Base-by-base conservation (phyloP, 306 rosid species). In the Pyrus pyrifolia region DNA sequence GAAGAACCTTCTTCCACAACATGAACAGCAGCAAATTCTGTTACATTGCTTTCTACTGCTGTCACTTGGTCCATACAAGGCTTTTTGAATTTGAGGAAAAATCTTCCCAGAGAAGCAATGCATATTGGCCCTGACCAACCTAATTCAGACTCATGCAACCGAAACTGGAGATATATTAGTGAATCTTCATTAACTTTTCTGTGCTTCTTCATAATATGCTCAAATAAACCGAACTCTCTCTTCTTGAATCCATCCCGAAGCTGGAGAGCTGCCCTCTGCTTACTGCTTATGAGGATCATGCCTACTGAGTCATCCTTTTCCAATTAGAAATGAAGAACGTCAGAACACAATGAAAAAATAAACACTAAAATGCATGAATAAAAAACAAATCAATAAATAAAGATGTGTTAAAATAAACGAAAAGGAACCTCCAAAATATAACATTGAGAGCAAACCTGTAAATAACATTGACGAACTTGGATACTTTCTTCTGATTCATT, bases 91-190 rank as follows among this genome's bases (percentile, higher is more conserved):
- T 95, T 95, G 82, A 95, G 84, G 88, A 90, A 92, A 90, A 95
- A 95, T 70, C 84, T 85, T 59, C 98, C 98, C 18, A 95, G 87
- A 27, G 98, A 95, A 80, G 95, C 97, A 80, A 95, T 80, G 81
- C 98, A 92, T 57, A 95, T 85, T 51, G 98, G 98, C 27, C 98
- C 98, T 45, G 98, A 95, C 97, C 98, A 90, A 73, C 88, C 86
- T 58, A 88, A 83, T 74, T 82, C 91, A 75, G 93, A 88, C 73
- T 86, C 89, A 63, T 84, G 68, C 72, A 83, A 74, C 59, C 74
- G 75, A 85, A 95, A 85, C 81, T 85, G 96, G 81, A 95, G 72
- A 80, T 89, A 83, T 38, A 83, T 74, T 65, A 86, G 79, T 31
- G 92, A 88, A 75, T 87, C 86, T 75, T 89, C 95, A 72, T 80